Evolutionary conservation across 2,329 filamentous ascomycete species (phyloP).

Genomic region (Fusarium guadeloupense): DNA sequence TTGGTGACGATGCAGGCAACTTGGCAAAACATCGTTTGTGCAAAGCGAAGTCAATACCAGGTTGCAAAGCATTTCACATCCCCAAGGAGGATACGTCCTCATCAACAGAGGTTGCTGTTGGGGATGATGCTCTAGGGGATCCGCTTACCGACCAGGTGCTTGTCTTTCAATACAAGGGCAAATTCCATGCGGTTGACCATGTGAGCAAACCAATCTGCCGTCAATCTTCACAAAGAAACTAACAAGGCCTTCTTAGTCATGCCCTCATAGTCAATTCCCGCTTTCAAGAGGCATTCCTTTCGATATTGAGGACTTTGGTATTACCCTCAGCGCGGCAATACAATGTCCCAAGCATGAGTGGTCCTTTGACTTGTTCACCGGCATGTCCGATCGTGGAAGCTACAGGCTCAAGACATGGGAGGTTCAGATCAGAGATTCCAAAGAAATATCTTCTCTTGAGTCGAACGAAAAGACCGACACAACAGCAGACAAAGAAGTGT

Average conservation of each 20-base stretch:
- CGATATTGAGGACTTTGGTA: conserved; percentile 78
- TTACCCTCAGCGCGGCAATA: conserved; percentile 69
- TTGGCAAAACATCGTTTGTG: conserved; percentile 53
- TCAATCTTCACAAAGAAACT: not conserved
- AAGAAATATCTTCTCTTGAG: not conserved
- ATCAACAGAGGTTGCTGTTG: conserved; percentile 50
- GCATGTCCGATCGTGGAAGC: conserved; percentile 67
- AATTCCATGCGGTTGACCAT: conserved; percentile 74
- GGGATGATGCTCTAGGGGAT: conserved; percentile 47
- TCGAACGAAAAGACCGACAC: not conserved
- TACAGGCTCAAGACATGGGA: conserved; percentile 73
- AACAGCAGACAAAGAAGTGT: conserved; percentile 48
- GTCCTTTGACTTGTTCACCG: conserved; percentile 75
- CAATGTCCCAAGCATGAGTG: conserved; percentile 75
- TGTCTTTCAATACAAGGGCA: conserved; percentile 70
- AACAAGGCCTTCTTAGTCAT: conserved; percentile 57
- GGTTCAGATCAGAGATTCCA: conserved; percentile 59
- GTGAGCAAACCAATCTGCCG: conserved; percentile 54
- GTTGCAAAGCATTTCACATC: conserved; percentile 68
- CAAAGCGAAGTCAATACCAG: conserved; percentile 52
- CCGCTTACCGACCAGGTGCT: conserved; percentile 68
- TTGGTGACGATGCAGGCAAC: conserved; percentile 52
- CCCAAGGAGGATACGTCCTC: conserved; percentile 52
- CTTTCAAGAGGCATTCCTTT: conserved; percentile 70
- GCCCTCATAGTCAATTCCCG: conserved; percentile 73